These are phyloP conservation scores for Yamadazyma friedrichii DNA, from an alignment of 1,139 yeast species.

Conservation along the genomic window DNA sequence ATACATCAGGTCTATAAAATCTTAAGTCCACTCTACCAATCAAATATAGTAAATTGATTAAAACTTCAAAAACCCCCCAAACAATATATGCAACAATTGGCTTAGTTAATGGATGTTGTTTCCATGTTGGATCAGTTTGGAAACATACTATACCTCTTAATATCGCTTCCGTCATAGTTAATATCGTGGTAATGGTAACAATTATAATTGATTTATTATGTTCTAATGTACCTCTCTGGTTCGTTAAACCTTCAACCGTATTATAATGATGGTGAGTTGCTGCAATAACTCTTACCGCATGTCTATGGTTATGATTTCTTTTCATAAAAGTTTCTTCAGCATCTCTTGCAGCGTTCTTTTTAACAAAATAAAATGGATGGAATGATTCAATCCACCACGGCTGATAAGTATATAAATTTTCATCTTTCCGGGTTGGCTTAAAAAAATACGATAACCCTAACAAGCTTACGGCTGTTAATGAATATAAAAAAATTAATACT, in stretches of 20 bases:
- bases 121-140: constrained; percentile 20
- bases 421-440: constrained; percentile 41
- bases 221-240: constrained; percentile 35
- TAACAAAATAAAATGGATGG: constrained; percentile 38
- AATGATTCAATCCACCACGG: constrained; percentile 49
- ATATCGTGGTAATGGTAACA: constrained; percentile 27
- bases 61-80: constrained; percentile 39
- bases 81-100: constrained; percentile 32
- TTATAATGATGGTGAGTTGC: constrained; percentile 43
- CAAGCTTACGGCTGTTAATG: constrained; percentile 33
- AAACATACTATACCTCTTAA: constrained; percentile 31
- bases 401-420: constrained; percentile 40
- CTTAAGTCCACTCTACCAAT: constrained; percentile 47
- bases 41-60: constrained; percentile 34
- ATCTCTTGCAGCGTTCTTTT: constrained; percentile 30
- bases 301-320: constrained; percentile 41
- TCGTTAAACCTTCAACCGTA: constrained; percentile 40
- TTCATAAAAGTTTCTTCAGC: constrained; percentile 44
- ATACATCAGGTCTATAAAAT: constrained; percentile 43
- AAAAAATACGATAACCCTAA: constrained; percentile 37
- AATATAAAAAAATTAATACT: constrained; percentile 30
- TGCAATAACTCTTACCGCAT: constrained; percentile 42
- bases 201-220: constrained; percentile 35
- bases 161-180: too few species aligned
- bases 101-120: constrained; percentile 21